Evolutionary conservation across 495 filamentous ascomycete species (phyloP), one percentile per base, ranked within the genome.

Genomic region (Neurospora tetrasperma): DNA sequence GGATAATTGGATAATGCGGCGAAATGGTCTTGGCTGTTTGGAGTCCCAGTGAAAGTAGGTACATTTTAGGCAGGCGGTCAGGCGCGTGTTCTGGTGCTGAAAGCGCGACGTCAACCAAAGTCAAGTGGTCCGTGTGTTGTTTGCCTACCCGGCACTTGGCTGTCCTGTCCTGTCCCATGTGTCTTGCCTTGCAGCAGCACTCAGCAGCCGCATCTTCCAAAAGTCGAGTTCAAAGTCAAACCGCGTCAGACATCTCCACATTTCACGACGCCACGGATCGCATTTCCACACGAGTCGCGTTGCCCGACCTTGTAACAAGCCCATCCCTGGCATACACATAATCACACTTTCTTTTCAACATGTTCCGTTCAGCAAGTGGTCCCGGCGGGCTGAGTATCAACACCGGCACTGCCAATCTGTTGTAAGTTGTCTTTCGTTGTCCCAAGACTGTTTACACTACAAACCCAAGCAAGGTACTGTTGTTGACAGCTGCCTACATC

Each of bases 351-450:
- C 20, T 7, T 3, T 54, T 5, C n/a, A 54, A 23, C 46, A 62
- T 62, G 54, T 62, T 62, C 6, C 84, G 88, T 77, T 90, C 90
- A 46, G 84, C 88, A 59, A 93, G 91, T 82, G 87, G 90, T 74
- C 87, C 90, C 35, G 87, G 85, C 23, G 90, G 89, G 71, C 84
- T 94, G 71, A 92, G 89, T 72, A 92, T 96, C 78, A 94, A 93
- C 79, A 96, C 92, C n/a, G 87, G 83, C 62, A 85, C 89, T 43
- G 88, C 90, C 71, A 92, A 91, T 82, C 85, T 91, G 46, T 86
- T 92, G 78, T 93, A 76, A 9, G 43, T n/a, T n/a, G 18, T 44
- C 44, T 70, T 69, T 38, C 43, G n/a, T n/a, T n/a, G 20, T 20
- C 38, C 27, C 35, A 35, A 38, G 35, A 38, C 39, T 39, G 69